Evolutionary conservation across 768 basidiomycete species (phyloP), one percentile per base, ranked within the genome.

Genomic region (Termitomyces sp.): DNA sequence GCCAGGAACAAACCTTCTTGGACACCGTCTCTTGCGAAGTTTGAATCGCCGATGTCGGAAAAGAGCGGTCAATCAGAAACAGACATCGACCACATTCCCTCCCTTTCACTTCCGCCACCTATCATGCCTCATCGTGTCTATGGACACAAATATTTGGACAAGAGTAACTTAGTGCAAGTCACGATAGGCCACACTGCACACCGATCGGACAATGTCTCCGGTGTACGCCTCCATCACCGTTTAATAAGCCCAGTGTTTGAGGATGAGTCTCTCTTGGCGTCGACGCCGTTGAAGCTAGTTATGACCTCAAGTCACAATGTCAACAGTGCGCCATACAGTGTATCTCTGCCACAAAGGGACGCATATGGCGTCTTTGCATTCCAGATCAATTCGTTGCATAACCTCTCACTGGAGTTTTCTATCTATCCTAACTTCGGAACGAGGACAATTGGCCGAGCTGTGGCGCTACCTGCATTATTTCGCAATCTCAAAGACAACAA

Each of bases 91-190:
- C 78, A 88, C 61, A 99, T 99, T 62, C 97, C 97, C 16, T 89
- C 89, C 1, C 78, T 99, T n/a, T 93, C 91, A 20, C 81, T 99
- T 18, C 97, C 97, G 2, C 97, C 97, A 1, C 97, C 97, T 2
- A 98, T 98, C 69, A 96, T 99, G 84, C 95, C 97, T 31, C 93
- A 98, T 69, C 86, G 94, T 55, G 91, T 96, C 34, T 99, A 99
- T 70, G 96, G 96, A 7, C 96, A 99, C 75, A 96, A 93, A 68
- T 94, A 91, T 72, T 81, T 99, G 54, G 93, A 96, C 72, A 88
- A 85, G 67, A 86, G 86, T 51, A 86, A 86, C 67, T 78, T 98
- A 36, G 85, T 98, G 6, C 91, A 96, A 66, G 80, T 99, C 47
- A 85, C 89, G 0, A 84, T 98, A 46, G 94, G 93, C 2, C 83